Base-by-base conservation (phyloP, 2,329 filamentous ascomycete species). In the Apiospora rasikravindrae region DNA sequence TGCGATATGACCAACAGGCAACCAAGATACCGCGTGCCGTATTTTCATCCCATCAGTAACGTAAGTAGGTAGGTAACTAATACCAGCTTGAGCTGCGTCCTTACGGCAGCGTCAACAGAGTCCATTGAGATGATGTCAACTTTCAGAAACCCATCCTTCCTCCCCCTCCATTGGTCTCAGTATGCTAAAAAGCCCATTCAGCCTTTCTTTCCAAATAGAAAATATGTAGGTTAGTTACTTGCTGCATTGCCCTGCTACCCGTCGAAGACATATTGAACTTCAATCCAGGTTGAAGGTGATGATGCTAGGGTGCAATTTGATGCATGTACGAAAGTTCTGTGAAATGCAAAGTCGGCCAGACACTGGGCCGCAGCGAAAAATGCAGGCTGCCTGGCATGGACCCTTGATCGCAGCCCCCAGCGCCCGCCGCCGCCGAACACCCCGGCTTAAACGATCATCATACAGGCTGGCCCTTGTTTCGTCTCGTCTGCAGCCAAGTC, bases 381-480 rank as follows among this genome's bases (percentile, higher is more conserved):
- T 57, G 51, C 51, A 57, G 51, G 51, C 51, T 33, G 51, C 14
- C 26, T 57, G 37, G 19, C 3, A 19, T 22, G 22, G 57, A 64
- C 57, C 57, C 57, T 40, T 64, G 57, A 64, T 64, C 33, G 57
- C 33, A 64, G 57, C 33, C 33, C 57, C 40, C 57, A 64, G 57
- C 57, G 22, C 57, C 57, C 19, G 33, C 57, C 19, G 33, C 57
- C 33, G 57, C 57, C 57, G 57, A 64, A 64, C 57, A 40, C 57
- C 57, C 57, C 57, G 33, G 57, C 57, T 22, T 22, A 22, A 64
- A 40, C 40, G 57, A 64, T 64, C 57, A 64, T 64, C 57, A 64
- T 40, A 64, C 57, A 64, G 57, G 57, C 33, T 40, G 57, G 57
- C 33, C 57, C 57, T 64, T 64, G 57, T 64, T 37, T 40, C 33